phyloP scores from a whole-genome alignment of 495 filamentous ascomycete species.

The Pseudomonodictys pantanalensis region DNA sequence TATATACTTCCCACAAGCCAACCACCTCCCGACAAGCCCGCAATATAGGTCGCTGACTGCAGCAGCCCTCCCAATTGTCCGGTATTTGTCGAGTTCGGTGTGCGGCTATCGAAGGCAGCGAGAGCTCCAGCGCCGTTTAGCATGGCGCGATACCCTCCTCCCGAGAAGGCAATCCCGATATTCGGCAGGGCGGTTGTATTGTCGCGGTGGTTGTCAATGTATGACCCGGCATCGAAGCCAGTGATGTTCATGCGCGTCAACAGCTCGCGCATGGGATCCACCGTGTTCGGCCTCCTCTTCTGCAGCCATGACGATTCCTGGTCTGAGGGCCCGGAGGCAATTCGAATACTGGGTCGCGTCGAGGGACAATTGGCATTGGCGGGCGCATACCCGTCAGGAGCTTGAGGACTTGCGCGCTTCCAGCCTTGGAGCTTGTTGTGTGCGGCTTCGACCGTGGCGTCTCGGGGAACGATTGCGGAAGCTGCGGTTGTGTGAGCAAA shows the following conservation, averaged over 20 bases:
- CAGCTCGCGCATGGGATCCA: constrained; percentile 68
- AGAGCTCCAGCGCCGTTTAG: constrained; percentile 86
- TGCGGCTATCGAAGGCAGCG: constrained; percentile 79
- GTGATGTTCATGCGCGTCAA: constrained; percentile 69
- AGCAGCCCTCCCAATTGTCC: constrained; percentile 83
- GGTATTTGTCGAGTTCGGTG: constrained; percentile 56
- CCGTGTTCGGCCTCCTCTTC: constrained; percentile 54
- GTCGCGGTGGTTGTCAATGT: constrained; percentile 58
- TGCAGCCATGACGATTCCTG: constrained; percentile 70
- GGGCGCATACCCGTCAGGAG: constrained; percentile 43
- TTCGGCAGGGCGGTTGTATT: constrained; percentile 61
- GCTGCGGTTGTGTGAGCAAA: constrained; percentile 17
- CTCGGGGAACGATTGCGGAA: constrained; percentile 3
- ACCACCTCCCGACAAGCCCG: constrained; percentile 80
- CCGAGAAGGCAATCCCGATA: constrained; percentile 62
- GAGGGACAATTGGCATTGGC: constrained; percentile 39
- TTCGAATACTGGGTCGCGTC: constrained; percentile 51
- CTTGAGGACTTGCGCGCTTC: constrained; percentile 36
- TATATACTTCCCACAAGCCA: constrained; percentile 87
- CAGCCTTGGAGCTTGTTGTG: constrained; percentile 2
- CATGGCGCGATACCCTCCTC: constrained; percentile 80
- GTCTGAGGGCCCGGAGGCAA: constrained; percentile 57
- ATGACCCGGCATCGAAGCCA: constrained; percentile 70
- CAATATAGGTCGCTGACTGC: constrained; percentile 79
- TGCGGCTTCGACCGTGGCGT: neutral